phyloP scores from a whole-genome alignment of 768 basidiomycete genomes.

The Russula brevipes region DNA sequence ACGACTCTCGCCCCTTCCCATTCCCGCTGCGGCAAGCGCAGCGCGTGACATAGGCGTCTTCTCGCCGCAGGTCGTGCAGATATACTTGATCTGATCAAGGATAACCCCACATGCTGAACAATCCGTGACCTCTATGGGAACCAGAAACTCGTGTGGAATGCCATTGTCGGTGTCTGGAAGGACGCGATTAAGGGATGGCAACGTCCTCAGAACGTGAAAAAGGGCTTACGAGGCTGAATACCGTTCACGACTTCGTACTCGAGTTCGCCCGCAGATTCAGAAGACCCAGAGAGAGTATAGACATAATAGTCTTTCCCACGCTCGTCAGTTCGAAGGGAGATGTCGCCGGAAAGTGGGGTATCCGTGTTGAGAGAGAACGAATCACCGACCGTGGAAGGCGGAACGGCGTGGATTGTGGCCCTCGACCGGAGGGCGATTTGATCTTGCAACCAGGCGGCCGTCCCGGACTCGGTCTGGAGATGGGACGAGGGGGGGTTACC shows the following conservation, averaged over 20 bases:
- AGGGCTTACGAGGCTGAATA: conserved; percentile 7
- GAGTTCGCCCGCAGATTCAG: conserved; percentile 19
- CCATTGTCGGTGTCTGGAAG: conserved; percentile 20
- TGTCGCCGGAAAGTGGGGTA: conserved; percentile 12
- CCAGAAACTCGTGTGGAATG: conserved; percentile 44
- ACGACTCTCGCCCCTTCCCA: conserved; percentile 48
- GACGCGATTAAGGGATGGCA: background rate
- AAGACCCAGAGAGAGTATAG: conserved; percentile 4
- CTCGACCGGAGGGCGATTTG: conserved; percentile 4
- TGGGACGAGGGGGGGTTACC: background rate
- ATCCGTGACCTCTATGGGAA: conserved; percentile 60
- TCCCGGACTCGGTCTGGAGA: conserved; percentile 7
- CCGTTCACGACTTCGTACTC: conserved; percentile 10
- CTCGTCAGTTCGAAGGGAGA: conserved; percentile 11
- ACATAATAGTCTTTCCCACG: conserved; percentile 17
- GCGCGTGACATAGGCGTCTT: conserved; percentile 42
- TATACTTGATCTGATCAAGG: conserved; percentile 81
- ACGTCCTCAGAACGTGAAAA: background rate
- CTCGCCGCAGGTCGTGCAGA: conserved; percentile 85
- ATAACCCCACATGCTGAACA: conserved; percentile 78
- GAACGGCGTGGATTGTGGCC: background rate
- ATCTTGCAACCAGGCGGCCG: conserved; percentile 17
- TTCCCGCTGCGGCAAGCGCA: conserved; percentile 30
- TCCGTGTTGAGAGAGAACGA: conserved; percentile 23
- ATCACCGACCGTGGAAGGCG: conserved; percentile 20